Percentiles rank a stretch among this genome's conserved stretches.
phyloP scores from a whole-genome alignment of 148 eudicot species.

The Diospyros lotus region DNA sequence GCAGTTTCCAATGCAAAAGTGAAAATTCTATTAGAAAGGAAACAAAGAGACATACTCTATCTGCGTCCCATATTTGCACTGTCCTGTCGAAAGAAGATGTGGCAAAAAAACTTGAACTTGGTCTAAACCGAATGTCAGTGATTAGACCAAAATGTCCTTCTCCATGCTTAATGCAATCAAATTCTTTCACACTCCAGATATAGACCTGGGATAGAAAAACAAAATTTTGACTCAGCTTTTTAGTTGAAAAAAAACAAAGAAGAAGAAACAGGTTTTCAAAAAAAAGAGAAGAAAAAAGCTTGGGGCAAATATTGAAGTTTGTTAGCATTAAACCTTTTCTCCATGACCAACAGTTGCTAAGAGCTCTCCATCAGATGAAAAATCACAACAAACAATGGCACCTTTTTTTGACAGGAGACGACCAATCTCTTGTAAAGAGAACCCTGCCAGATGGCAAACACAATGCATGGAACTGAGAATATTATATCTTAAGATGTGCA shows the following conservation, averaged over 20 bases:
- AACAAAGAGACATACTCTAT: conserved; percentile 21
- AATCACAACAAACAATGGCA: conserved; percentile 40
- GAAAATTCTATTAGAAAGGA: neutral
- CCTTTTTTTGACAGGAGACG: conserved; percentile 16
- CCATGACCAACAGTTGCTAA: conserved; percentile 58
- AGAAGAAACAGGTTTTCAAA: neutral
- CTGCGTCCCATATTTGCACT: conserved; percentile 49
- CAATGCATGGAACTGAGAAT: too few species aligned
- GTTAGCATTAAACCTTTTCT: conserved; percentile 32
- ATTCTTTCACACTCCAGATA: conserved; percentile 26
- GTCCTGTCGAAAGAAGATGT: conserved; percentile 53
- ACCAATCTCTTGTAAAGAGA: conserved; percentile 18
- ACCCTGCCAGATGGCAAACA: conserved; percentile 6
- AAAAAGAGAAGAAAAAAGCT: too few species aligned
- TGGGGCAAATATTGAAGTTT: neutral
- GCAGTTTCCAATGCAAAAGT: neutral
- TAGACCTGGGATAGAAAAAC: conserved; percentile 24
- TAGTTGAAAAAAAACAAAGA: neutral
- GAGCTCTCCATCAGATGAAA: conserved; percentile 40
- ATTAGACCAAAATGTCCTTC: conserved; percentile 28
- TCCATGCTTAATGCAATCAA: neutral
- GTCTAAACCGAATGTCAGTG: conserved; percentile 49
- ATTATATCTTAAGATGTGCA: too few species aligned
- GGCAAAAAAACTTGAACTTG: conserved; percentile 36
- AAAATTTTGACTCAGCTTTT: neutral